These are phyloP conservation scores for Podosphaera xanthii DNA, from an alignment of 2,329 filamentous ascomycete genomes.

Conservation along the genomic window DNA sequence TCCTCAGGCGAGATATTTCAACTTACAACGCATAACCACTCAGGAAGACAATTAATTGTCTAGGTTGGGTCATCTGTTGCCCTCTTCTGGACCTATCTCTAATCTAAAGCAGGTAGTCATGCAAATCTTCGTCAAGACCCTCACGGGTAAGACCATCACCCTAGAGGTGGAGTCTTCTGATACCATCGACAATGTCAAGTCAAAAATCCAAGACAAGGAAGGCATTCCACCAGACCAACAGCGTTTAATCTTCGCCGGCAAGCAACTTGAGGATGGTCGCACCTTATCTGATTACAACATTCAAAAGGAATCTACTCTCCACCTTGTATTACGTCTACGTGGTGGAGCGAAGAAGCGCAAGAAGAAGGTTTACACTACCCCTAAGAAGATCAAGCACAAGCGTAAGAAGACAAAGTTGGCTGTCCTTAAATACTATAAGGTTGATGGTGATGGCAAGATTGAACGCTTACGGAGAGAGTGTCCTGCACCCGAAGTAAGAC, in stretches of 20 bases:
- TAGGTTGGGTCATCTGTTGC: conserved; percentile 9
- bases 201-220: conserved; percentile 98
- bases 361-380: conserved; percentile 99
- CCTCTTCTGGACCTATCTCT: no score
- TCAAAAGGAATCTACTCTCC: conserved; percentile 99
- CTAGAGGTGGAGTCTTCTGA: conserved; percentile 99
- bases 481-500: conserved; percentile 64
- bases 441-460: conserved; percentile 98
- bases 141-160: conserved; percentile 99
- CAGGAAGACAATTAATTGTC: conserved; percentile 17
- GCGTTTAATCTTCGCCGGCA: conserved; percentile 98
- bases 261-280: conserved; percentile 98
- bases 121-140: conserved; percentile 45
- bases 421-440: conserved; percentile 99
- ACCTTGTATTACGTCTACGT: conserved; percentile 92
- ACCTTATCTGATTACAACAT: conserved; percentile 99
- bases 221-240: conserved; percentile 98
- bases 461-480: conserved; percentile 98
- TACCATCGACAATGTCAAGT: conserved; percentile 96
- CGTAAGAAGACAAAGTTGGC: conserved; percentile 99
- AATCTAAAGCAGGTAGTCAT: conserved; percentile 24
- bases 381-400: conserved; percentile 99
- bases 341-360: conserved; percentile 99
- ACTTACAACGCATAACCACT: conserved; percentile 6
- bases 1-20: not conserved